Conservation (phyloP, 345 rosid species). For the Acer negundo region DNA sequence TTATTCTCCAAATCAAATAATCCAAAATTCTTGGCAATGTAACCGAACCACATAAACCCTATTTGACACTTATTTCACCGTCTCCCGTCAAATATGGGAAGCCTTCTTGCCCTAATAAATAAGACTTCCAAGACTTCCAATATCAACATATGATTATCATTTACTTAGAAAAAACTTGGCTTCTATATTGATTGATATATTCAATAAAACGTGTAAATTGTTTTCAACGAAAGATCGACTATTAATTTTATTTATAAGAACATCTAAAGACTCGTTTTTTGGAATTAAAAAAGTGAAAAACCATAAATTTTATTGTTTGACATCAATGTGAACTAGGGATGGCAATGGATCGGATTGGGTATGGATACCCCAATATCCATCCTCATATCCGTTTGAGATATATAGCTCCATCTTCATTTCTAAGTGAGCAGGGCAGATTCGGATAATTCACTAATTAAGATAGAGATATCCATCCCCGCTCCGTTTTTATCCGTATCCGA, state of each 20-base stretch:
- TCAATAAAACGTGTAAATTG: background rate
- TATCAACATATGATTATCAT: background rate
- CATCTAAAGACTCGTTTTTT: too few species aligned
- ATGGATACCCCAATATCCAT: too few species aligned
- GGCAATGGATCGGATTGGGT: too few species aligned
- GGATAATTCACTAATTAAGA: too few species aligned
- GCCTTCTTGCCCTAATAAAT: background rate
- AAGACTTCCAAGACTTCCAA: background rate
- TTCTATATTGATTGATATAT: background rate
- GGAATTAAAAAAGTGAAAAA: too few species aligned
- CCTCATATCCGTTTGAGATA: too few species aligned
- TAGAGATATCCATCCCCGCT: too few species aligned
- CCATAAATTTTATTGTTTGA: too few species aligned
- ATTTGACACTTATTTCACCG: background rate
- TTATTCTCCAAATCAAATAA: background rate
- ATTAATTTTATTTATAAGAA: too few species aligned
- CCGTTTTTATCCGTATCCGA: too few species aligned
- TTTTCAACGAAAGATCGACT: background rate
- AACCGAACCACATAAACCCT: background rate
- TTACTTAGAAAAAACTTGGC: background rate
- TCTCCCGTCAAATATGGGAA: background rate
- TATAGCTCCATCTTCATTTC: too few species aligned
- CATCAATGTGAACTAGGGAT: background rate
- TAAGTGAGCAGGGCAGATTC: too few species aligned
- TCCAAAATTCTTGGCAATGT: background rate